Evolutionary conservation across 805 yeast species (phyloP), one percentile per base, ranked within the genome.

Genomic region (Pichia paraexigua): DNA sequence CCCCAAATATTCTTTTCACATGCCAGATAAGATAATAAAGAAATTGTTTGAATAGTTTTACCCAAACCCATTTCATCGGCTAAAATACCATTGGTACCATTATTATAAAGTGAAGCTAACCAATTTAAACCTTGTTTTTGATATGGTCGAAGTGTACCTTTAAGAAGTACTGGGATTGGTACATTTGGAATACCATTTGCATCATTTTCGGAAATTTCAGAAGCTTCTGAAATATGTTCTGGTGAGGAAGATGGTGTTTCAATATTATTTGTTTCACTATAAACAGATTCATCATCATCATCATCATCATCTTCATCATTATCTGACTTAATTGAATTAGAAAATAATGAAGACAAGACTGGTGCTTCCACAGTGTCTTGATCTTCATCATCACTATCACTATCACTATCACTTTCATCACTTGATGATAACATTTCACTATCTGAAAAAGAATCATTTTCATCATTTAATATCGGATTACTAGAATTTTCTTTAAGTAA

Each of bases 11-110:
- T 86, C 62, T 91, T 91, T 60, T 85, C 96, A 60, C 97, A 89
- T 0, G 99, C 99, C 48, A 94, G 71, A 65, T 91, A 91, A 0
- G 95, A 76, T 20, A 94, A 69, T 42, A 94, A 69, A 0, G 97
- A 80, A 48, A 94, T 94, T 0, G 99, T 94, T 65, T 94, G 99
- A 53, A 94, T 92, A 0, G 99, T 94, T 65, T 94, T 94, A 58
- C 95, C 99, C 42, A 94, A 75, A 50, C 99, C 99, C 99, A 94
- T 94, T 65, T 94, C 99, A 68, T 94, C 99, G 1, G 99, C 99
- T 45, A 94, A 75, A 48, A 94, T 94, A 56, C 99, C 99, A 66
- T 94, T 94, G 6, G 98, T 94, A 51, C 87, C 82, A 62, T 88
- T 88, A 64, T 88, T 88, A 70, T 91, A 92, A 52, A 94, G 71